These are phyloP conservation scores for Salix suchowensis DNA, from an alignment of 345 rosid species.

Conservation along the genomic window DNA sequence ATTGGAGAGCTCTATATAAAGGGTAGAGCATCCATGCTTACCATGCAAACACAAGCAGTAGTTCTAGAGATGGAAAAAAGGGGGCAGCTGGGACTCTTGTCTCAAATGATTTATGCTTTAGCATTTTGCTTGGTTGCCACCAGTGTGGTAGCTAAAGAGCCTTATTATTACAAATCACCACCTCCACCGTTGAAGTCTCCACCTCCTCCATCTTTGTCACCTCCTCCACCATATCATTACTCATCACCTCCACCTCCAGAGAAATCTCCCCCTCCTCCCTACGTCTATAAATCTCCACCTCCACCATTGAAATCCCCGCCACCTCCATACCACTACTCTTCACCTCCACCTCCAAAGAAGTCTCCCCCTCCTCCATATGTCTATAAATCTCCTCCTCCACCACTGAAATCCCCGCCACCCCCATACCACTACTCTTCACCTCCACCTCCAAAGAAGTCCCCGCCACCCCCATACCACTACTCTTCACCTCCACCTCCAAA, in stretches of 20 bases:
- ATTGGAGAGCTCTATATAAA: slow-evolving; percentile 20
- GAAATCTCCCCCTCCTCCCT: not conserved
- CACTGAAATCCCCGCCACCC: too few species aligned
- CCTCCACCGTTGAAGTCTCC: slow-evolving; percentile 5
- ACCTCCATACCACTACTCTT: not conserved
- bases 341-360: not conserved
- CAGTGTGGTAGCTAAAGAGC: slow-evolving; percentile 13
- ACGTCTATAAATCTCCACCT: not conserved
- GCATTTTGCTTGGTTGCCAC: slow-evolving; percentile 29
- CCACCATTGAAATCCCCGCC: not conserved
- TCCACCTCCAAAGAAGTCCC: too few species aligned
- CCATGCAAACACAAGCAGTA: not conserved
- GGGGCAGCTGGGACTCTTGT: slow-evolving; percentile 23
- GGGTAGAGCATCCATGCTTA: not conserved
- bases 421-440: too few species aligned
- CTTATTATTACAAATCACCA: slow-evolving; percentile 1
- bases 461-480: not conserved
- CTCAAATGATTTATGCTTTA: slow-evolving; percentile 21
- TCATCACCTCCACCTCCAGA: too few species aligned
- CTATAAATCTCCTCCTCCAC: too few species aligned
- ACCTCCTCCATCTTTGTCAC: not conserved
- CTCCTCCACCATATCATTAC: not conserved
- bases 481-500: not conserved
- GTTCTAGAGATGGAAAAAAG: slow-evolving; percentile 13
- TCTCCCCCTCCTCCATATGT: slow-evolving; percentile 6